Percentiles rank a stretch among this genome's conserved stretches.
phyloP scores from a whole-genome alignment of 2,329 filamentous ascomycete genomes.

The Graphilbum fragrans region DNA sequence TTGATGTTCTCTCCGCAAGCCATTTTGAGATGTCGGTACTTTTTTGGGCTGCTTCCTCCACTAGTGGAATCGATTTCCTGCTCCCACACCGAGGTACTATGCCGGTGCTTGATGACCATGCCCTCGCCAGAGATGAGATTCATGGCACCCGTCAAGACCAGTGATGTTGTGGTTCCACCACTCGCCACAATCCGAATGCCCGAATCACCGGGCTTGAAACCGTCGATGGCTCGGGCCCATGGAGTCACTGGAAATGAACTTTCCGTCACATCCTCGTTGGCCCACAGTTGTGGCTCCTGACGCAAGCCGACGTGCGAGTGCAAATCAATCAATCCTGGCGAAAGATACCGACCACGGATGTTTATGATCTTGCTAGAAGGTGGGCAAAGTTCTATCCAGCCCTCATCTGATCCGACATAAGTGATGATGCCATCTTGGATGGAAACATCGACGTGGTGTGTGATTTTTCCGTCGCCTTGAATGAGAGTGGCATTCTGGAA shows the following conservation, averaged over 20 bases:
- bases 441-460: not conserved
- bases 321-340: conserved; percentile 31
- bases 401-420: not conserved
- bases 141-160: conserved; percentile 29
- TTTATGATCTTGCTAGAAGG: conserved; percentile 9
- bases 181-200: conserved; percentile 25
- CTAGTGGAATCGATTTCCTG: conserved; percentile 27
- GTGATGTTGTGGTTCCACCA: conserved; percentile 30
- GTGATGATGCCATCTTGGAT: not conserved
- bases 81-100: conserved; percentile 21
- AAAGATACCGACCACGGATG: conserved; percentile 24
- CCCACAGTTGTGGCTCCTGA: conserved; percentile 20
- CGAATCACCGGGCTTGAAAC: conserved; percentile 27
- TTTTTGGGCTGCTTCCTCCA: conserved; percentile 28
- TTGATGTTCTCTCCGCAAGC: conserved; percentile 33
- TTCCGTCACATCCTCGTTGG: conserved; percentile 24
- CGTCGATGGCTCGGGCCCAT: conserved; percentile 24
- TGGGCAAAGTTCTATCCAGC: not conserved
- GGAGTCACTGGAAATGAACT: conserved; percentile 23
- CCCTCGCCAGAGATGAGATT: conserved; percentile 34
- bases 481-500: conserved; percentile 3
- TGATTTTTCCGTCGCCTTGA: not conserved
- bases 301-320: conserved; percentile 28
- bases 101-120: conserved; percentile 28
- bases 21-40: conserved; percentile 29